A percentile compares a stretch with the other conserved stretches of the same genome.
These are phyloP conservation scores for Exophiala mesophila DNA, from an alignment of 2,329 filamentous ascomycete genomes.

Conservation along the genomic window DNA sequence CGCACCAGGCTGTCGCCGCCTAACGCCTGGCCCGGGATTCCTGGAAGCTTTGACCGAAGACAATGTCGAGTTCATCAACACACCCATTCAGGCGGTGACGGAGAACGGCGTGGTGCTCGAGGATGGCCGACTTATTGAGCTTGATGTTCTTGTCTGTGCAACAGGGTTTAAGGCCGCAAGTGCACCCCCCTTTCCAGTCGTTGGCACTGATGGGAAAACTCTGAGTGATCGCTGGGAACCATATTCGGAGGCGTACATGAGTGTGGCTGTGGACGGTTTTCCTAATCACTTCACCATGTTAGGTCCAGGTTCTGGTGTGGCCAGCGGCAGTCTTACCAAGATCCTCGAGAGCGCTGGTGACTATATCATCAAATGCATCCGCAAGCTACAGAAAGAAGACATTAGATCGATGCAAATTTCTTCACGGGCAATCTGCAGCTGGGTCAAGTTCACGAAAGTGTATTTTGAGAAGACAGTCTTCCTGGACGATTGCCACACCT, in stretches of 20 bases:
- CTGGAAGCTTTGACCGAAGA: constrained; percentile 26
- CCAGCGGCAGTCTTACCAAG: constrained; percentile 19
- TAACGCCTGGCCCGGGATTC: constrained; percentile 18
- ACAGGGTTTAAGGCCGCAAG: constrained; percentile 35
- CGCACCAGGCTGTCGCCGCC: constrained; percentile 16
- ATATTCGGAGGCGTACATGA: constrained; percentile 32
- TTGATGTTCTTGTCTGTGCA: constrained; percentile 34
- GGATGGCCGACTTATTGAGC: constrained; percentile 30
- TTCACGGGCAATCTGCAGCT: not conserved
- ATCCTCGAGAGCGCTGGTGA: constrained; percentile 13
- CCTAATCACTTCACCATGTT: constrained; percentile 31
- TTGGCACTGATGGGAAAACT: constrained; percentile 27
- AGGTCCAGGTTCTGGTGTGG: constrained; percentile 31
- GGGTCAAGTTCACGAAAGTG: not conserved
- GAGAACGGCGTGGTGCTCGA: constrained; percentile 28
- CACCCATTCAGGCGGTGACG: constrained; percentile 19
- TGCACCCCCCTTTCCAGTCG: constrained; percentile 32
- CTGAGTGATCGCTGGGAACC: constrained; percentile 31
- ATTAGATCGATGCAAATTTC: constrained; percentile 9
- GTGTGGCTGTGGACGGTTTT: constrained; percentile 29
- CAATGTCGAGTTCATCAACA: constrained; percentile 25
- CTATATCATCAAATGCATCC: constrained; percentile 11
- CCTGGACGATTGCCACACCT: constrained; percentile 9
- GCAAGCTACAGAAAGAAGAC: constrained; percentile 8
- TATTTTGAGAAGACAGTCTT: constrained; percentile 11